Percentiles rank a stretch among this genome's conserved stretches.
Evolutionary conservation across 2,329 filamentous ascomycete genomes (phyloP).

Genomic region (Coniochaeta prunicola): DNA sequence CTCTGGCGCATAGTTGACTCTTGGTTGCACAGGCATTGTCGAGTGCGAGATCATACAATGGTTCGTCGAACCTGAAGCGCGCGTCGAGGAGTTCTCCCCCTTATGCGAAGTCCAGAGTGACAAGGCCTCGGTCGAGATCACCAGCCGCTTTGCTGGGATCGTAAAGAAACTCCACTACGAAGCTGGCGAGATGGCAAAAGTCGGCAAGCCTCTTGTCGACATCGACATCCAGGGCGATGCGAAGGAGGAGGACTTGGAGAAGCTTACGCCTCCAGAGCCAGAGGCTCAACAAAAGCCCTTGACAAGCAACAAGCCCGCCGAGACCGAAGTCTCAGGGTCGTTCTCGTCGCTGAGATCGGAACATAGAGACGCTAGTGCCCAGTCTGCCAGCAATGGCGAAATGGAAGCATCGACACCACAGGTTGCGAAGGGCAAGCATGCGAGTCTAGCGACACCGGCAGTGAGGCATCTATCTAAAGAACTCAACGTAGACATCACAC

Average conservation of each 20-base stretch:
- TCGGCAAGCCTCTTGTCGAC: conserved; percentile 89
- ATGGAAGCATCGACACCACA: conserved; percentile 21
- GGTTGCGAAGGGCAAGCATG: conserved; percentile 47
- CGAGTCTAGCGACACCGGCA: conserved; percentile 79
- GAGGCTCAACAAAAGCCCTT: conserved; percentile 1
- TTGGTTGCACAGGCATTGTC: conserved; percentile 66
- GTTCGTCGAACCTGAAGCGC: conserved; percentile 94
- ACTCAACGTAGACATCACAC: conserved; percentile 66
- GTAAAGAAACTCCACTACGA: conserved; percentile 97
- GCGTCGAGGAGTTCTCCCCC: conserved; percentile 95
- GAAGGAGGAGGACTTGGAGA: conserved; percentile 50
- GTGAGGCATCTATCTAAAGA: conserved; percentile 84
- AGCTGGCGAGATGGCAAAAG: conserved; percentile 90
- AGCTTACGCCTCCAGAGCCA: conserved; percentile 24
- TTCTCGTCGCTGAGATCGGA: not conserved
- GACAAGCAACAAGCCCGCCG: not conserved
- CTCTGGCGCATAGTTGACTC: conserved; percentile 1
- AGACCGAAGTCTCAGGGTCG: not conserved
- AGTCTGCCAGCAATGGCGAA: not conserved
- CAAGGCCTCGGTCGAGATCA: conserved; percentile 88
- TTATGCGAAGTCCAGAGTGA: conserved; percentile 98
- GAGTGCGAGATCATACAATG: conserved; percentile 99
- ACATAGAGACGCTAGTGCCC: not conserved
- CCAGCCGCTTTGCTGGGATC: conserved; percentile 87
- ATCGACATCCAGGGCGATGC: conserved; percentile 84